Evolutionary conservation across 768 basidiomycete genomes (phyloP).

Genomic region (Collybiopsis confluens): DNA sequence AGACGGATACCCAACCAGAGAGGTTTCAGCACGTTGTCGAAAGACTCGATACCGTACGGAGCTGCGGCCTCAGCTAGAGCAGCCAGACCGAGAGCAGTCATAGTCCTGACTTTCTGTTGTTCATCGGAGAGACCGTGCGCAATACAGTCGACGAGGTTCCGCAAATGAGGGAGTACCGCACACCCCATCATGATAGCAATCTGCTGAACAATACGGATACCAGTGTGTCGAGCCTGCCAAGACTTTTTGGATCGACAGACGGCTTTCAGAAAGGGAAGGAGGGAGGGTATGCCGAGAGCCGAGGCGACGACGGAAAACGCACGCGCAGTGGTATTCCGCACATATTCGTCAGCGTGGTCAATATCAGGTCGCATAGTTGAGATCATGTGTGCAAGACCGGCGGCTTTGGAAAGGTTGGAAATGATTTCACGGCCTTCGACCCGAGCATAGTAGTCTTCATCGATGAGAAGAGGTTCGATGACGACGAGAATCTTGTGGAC

Average conservation of each 20-base stretch:
- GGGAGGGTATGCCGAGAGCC: slow-evolving; percentile 94
- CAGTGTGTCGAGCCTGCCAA: slow-evolving; percentile 99
- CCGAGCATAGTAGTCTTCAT: slow-evolving; percentile 95
- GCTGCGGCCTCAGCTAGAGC: slow-evolving; percentile 96
- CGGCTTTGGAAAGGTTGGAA: slow-evolving; percentile 96
- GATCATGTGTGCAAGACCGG: slow-evolving; percentile 99
- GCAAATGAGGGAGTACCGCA: slow-evolving; percentile 93
- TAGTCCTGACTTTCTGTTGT: slow-evolving; percentile 93
- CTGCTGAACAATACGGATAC: slow-evolving; percentile 99
- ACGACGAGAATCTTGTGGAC: slow-evolving; percentile 99
- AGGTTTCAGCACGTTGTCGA: slow-evolving; percentile 94
- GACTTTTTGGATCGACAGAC: slow-evolving; percentile 99
- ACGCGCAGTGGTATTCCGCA: slow-evolving; percentile 97
- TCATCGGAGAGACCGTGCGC: slow-evolving; percentile 91
- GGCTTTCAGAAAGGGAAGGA: slow-evolving; percentile 97
- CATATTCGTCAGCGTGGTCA: slow-evolving; percentile 98
- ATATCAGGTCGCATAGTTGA: slow-evolving; percentile 99
- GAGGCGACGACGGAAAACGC: slow-evolving; percentile 99
- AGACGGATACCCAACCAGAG: slow-evolving; percentile 92
- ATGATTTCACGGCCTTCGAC: slow-evolving; percentile 99
- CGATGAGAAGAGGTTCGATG: slow-evolving; percentile 97
- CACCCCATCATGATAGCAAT: slow-evolving; percentile 99
- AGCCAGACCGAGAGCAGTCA: slow-evolving; percentile 89
- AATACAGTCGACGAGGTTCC: slow-evolving; percentile 94
- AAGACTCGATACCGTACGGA: slow-evolving; percentile 99